Evolutionary conservation across 768 basidiomycete species (phyloP).

Genomic region (Mrakia gelida): DNA sequence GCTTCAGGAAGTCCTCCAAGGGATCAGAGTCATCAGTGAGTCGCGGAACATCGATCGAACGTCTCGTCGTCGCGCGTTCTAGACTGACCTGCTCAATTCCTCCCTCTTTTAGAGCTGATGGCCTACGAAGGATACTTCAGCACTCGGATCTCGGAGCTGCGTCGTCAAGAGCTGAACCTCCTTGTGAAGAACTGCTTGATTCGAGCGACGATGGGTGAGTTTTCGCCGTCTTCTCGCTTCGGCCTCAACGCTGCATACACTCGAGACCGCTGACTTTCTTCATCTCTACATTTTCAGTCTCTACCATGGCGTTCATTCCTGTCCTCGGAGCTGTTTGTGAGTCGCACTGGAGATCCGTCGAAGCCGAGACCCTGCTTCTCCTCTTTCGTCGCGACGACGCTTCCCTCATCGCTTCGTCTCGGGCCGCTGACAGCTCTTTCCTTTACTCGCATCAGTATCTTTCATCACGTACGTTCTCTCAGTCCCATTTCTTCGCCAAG

Average conservation of each 20-base stretch:
- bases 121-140: conserved; percentile 53
- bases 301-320: conserved; percentile 1
- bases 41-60: too few species aligned
- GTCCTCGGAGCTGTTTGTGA: conserved; percentile 1
- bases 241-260: too few species aligned
- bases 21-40: conserved; percentile 52
- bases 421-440: not conserved
- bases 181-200: conserved; percentile 39
- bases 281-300: conserved; percentile 45
- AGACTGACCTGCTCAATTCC: too few species aligned
- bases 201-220: conserved; percentile 32
- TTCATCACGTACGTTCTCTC: too few species aligned
- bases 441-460: conserved; percentile 33
- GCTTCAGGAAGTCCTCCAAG: conserved; percentile 63
- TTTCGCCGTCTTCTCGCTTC: not conserved
- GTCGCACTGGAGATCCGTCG: conserved; percentile 44
- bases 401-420: too few species aligned
- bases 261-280: not conserved
- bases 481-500: too few species aligned
- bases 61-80: too few species aligned
- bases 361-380: too few species aligned
- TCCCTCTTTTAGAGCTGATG: conserved; percentile 48
- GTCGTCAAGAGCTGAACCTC: conserved; percentile 37
- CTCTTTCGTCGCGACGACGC: too few species aligned
- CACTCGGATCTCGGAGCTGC: conserved; percentile 33